phyloP scores from a whole-genome alignment of 768 basidiomycete species.

The Boletales sp. region DNA sequence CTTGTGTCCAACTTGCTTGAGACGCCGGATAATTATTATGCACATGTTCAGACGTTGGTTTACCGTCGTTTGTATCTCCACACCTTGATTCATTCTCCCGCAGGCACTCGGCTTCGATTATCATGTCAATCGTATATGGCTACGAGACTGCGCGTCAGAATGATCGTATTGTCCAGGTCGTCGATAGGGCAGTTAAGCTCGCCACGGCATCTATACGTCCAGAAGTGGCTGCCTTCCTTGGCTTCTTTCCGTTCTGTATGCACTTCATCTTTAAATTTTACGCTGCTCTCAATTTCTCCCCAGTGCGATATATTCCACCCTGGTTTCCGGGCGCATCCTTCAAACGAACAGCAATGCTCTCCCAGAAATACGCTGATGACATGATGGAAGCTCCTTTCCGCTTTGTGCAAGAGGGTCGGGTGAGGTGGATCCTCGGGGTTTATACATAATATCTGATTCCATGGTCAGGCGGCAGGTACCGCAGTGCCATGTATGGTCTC shows the following conservation, averaged over 20 bases:
- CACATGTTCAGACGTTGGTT: slow-evolving; percentile 26
- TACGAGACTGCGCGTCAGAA: slow-evolving; percentile 23
- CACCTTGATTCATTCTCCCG: not conserved
- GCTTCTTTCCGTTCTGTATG: slow-evolving; percentile 36
- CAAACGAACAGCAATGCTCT: slow-evolving; percentile 26
- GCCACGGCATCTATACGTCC: slow-evolving; percentile 20
- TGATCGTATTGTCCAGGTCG: slow-evolving; percentile 25
- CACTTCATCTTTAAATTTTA: not conserved
- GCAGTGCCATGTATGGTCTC: slow-evolving; percentile 27
- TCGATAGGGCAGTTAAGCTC: slow-evolving; percentile 23
- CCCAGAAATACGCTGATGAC: slow-evolving; percentile 16
- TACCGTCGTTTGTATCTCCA: not conserved
- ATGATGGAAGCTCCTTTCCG: slow-evolving; percentile 31
- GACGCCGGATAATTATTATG: slow-evolving; percentile 10
- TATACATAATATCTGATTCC: not conserved
- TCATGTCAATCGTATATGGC: slow-evolving; percentile 32
- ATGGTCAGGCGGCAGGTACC: slow-evolving; percentile 20
- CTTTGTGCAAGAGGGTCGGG: slow-evolving; percentile 32
- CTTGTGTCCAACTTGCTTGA: slow-evolving; percentile 25
- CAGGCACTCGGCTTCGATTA: slow-evolving; percentile 25
- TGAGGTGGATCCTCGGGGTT: slow-evolving; percentile 1
- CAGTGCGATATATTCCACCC: slow-evolving; percentile 35
- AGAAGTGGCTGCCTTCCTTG: slow-evolving; percentile 33
- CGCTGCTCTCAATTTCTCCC: not conserved
- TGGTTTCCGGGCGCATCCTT: slow-evolving; percentile 41